Conservation (phyloP, 106 monocot species). For the Posidonia australis region DNA sequence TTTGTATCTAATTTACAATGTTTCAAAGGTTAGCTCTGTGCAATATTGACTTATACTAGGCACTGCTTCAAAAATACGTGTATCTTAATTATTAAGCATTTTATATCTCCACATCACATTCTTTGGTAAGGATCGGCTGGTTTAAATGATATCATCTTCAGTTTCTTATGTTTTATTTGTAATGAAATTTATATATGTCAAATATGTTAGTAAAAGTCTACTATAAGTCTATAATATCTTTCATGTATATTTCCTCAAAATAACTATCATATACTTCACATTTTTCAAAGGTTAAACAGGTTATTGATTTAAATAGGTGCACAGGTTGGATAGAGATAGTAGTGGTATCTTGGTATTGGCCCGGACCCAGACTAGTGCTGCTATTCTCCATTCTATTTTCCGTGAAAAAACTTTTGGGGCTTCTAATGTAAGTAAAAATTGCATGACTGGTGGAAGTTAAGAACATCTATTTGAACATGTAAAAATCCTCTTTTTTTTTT, state of each 20-base stretch:
- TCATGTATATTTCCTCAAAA: not conserved
- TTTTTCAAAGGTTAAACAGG: not conserved
- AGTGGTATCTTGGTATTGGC: slow-evolving; percentile 80
- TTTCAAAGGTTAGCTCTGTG: not conserved
- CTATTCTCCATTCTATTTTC: slow-evolving; percentile 86
- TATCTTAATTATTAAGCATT: too few species aligned
- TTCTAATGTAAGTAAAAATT: slow-evolving; percentile 38
- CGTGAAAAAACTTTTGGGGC: slow-evolving; percentile 82
- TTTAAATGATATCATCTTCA: not conserved
- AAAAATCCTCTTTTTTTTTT: not conserved
- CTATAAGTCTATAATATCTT: not conserved
- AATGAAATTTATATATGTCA: not conserved
- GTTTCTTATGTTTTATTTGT: not conserved
- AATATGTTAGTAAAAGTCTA: not conserved
- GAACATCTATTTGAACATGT: not conserved
- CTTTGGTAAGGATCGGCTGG: too few species aligned
- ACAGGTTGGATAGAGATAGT: slow-evolving; percentile 91
- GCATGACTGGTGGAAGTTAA: not conserved
- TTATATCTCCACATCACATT: not conserved
- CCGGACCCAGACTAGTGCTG: slow-evolving; percentile 63
- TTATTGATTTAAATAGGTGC: slow-evolving; percentile 40
- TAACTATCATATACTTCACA: too few species aligned
- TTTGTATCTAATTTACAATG: slow-evolving; percentile 3
- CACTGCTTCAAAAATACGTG: too few species aligned
- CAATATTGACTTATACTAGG: too few species aligned